Evolutionary conservation across 2,329 filamentous ascomycete species (phyloP), one percentile per base, ranked within the genome.

Genomic region (Chaetomiaceae sp.): DNA sequence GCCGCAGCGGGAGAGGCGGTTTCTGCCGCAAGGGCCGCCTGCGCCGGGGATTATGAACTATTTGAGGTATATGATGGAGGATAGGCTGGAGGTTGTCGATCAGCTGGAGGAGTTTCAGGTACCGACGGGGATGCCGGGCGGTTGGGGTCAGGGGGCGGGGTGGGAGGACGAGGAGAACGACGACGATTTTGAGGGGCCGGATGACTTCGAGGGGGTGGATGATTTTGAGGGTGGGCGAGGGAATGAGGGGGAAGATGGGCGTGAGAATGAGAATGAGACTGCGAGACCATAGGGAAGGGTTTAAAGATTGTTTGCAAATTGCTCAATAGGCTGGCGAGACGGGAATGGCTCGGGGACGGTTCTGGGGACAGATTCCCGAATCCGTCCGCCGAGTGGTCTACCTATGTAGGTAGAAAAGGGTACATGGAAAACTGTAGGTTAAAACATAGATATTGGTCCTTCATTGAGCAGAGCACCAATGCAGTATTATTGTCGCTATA

Each of bases 221-320:
- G n/a, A 64, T 55, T 53, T 70, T 72, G 91, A 96, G 62, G 91
- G 95, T 54, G 90, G 95, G 65, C 90, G 49, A 8, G 36, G 32
- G 25, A 51, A 54, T 25, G 44, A 54, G 20, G 53, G 50, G 9
- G 52, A 40, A 16, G 55, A 49, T 32, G 21, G 20, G 16, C 27
- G 23, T 13, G 33, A n/a, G 23, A 8, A 25, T 23, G 34, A 11
- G n/a, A 25, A 40, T 27, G 23, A 7, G 37, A 7, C 20, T 4
- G 50, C 1, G 16, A 40, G 51, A 21, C 18, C 14, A 34, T 53
- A 42, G 23, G 5, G n/a, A 16, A 4, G 44, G 20, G 34, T 10
- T 34, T 5, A 5, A 33, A 5, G n/a, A n/a, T n/a, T n/a, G n/a
- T n/a, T n/a, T n/a, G n/a, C n/a, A n/a, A n/a, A n/a, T n/a, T n/a